Percentiles rank a stretch among this genome's conserved stretches.
These are phyloP conservation scores for Blastocladiella britannica DNA, from an alignment of 192 early-diverging fungal genomes.

Conservation along the genomic window DNA sequence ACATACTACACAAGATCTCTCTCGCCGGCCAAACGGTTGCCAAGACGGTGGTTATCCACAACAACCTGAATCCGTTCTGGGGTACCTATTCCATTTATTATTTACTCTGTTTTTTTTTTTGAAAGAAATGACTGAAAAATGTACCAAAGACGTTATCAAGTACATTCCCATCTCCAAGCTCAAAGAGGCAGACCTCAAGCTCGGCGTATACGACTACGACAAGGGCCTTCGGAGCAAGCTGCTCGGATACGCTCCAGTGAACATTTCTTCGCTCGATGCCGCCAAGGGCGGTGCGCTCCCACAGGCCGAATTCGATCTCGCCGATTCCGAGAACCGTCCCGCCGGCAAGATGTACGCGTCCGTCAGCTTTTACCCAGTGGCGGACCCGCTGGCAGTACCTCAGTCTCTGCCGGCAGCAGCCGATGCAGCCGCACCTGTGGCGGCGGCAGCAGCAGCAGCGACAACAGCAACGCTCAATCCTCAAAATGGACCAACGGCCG, in stretches of 20 bases:
- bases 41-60: too few relatives aligned
- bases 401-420: too few relatives aligned
- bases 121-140: conserved; percentile 5
- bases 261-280: background rate
- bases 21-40: too few relatives aligned
- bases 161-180: conserved; percentile 11
- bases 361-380: background rate
- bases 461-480: too few relatives aligned
- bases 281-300: background rate
- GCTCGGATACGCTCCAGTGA: background rate
- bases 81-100: conserved; percentile 24
- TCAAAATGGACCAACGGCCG: too few relatives aligned
- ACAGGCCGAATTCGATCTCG: background rate
- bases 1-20: too few relatives aligned
- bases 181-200: conserved; percentile 2
- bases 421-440: too few relatives aligned
- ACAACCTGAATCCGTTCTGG: conserved; percentile 71
- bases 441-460: too few relatives aligned
- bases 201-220: conserved; percentile 1
- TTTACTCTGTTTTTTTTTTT: conserved; percentile 3
- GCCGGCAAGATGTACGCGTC: background rate
- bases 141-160: conserved; percentile 8
- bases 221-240: background rate
- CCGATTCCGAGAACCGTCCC: background rate
- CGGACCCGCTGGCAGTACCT: too few relatives aligned